Base-by-base conservation (phyloP, 495 filamentous ascomycete species). In the Neurospora sublineolata region DNA sequence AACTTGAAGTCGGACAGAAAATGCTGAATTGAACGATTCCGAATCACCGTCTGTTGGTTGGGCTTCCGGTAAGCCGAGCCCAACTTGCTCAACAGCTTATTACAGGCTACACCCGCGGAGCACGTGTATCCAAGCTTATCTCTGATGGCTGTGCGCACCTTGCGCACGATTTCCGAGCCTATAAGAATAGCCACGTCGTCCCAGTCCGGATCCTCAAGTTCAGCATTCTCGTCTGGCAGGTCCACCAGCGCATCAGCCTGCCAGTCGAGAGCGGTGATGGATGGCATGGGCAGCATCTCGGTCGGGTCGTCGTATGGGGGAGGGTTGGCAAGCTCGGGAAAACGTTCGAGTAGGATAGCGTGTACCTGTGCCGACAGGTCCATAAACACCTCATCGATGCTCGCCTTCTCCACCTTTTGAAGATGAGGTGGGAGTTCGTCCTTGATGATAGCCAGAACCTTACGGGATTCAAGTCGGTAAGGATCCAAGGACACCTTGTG, bases 41-140 rank as follows among this genome's bases (percentile, higher is more conserved):
- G 90, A 37, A 98, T 88, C 40, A 97, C 86, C 0, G 93, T 99
- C 77, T 99, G 95, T 72, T 91, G 88, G 79, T 97, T 94, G 40
- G 95, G 96, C 78, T 99, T 99, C 80, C 92, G 93, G 83, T 92
- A 87, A 30, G 87, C 92, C 38, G 92, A 95, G 71, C 94, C 95
- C 68, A 98, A 83, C 82, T 98, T 99, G 67, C 93, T 92, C 72
- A 98, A 86, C 89, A 97, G 94, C 80, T 97, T 99, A 82, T 97
- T 98, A 38, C 86, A 86, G 18, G 93, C 91, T 74, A 99, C 83
- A 8, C 95, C 95, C 1, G 87, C 95, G 33, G 93, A 94, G 80
- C 93, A 97, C 18, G 94, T 97, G 78, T 98, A 98, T 67, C 88
- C 87, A 37, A 80, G 76, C 71, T 75, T 76, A 37, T 77, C 73